phyloP scores from a whole-genome alignment of 345 rosid species.

The Arabidopsis suecica region DNA sequence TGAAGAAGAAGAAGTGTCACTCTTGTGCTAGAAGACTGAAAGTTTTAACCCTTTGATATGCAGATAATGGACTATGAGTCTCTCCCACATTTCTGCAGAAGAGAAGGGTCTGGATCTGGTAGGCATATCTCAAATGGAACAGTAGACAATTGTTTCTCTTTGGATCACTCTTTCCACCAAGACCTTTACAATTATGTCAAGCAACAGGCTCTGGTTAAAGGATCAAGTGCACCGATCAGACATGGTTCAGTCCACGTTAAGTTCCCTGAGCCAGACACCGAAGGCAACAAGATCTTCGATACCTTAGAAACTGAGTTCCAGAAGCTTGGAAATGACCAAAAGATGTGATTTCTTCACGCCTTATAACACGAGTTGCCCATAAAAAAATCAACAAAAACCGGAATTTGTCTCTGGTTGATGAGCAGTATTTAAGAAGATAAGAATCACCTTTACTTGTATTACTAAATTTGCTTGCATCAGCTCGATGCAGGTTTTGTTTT shows the following conservation, averaged over 20 bases:
- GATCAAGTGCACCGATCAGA: conserved; percentile 53
- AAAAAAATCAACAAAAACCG: conserved; percentile 29
- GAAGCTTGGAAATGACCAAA: conserved; percentile 54
- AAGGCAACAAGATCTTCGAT: conserved; percentile 60
- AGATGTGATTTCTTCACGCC: conserved; percentile 49
- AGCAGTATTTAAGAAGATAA: conserved; percentile 37
- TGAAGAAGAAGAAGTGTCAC: not conserved
- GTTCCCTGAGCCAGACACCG: conserved; percentile 66
- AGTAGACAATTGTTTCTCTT: conserved; percentile 75
- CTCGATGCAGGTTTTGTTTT: conserved; percentile 50
- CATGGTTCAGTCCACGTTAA: conserved; percentile 85
- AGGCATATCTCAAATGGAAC: conserved; percentile 50
- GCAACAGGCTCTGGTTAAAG: conserved; percentile 53
- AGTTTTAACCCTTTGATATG: conserved; percentile 28
- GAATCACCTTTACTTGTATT: conserved; percentile 33
- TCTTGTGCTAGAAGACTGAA: conserved; percentile 28
- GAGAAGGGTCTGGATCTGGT: conserved; percentile 81
- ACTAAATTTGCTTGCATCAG: conserved; percentile 51
- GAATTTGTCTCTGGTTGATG: conserved; percentile 35
- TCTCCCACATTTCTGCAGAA: conserved; percentile 92
- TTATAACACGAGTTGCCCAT: conserved; percentile 40
- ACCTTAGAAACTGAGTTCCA: conserved; percentile 79
- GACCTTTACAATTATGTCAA: conserved; percentile 73
- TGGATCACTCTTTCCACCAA: conserved; percentile 88
- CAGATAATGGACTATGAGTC: conserved; percentile 92